Evolutionary conservation across 331 rosid species (phyloP).

Genomic region (Rhamnella rubrinervis): DNA sequence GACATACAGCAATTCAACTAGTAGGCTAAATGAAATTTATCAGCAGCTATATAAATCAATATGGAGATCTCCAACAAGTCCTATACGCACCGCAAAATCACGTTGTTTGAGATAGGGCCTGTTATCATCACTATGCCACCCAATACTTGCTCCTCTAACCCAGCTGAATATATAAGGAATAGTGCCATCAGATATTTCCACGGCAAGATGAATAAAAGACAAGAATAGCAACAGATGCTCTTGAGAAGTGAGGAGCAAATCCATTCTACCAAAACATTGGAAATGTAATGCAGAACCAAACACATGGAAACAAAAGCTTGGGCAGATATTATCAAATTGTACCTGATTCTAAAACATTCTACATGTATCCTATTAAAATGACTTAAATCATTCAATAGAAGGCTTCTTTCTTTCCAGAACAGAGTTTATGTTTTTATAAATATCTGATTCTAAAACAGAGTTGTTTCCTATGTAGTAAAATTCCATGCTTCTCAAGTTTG

Average conservation of each 20-base stretch:
- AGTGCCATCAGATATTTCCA: slow-evolving; percentile 15
- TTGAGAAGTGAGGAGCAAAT: neutral
- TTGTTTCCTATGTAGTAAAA: too few species aligned
- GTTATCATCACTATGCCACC: slow-evolving; percentile 98
- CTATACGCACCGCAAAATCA: slow-evolving; percentile 61
- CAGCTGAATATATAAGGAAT: slow-evolving; percentile 54
- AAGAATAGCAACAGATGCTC: slow-evolving; percentile 1
- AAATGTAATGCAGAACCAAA: neutral
- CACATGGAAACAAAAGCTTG: neutral
- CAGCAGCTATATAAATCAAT: neutral
- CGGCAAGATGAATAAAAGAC: neutral
- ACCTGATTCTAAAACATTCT: neutral
- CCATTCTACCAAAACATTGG: neutral
- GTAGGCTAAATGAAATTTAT: neutral
- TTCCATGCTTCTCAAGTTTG: too few species aligned
- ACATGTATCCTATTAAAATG: too few species aligned
- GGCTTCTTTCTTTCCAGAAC: too few species aligned
- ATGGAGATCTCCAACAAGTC: slow-evolving; percentile 6
- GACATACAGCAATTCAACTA: too few species aligned
- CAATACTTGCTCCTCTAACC: slow-evolving; percentile 84
- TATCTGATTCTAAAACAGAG: too few species aligned
- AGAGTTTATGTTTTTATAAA: too few species aligned
- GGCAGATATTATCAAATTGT: neutral
- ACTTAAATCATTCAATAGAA: too few species aligned
- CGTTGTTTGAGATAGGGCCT: slow-evolving; percentile 88